Conservation (phyloP, 2,329 filamentous ascomycete species). For the Fusarium redolens region DNA sequence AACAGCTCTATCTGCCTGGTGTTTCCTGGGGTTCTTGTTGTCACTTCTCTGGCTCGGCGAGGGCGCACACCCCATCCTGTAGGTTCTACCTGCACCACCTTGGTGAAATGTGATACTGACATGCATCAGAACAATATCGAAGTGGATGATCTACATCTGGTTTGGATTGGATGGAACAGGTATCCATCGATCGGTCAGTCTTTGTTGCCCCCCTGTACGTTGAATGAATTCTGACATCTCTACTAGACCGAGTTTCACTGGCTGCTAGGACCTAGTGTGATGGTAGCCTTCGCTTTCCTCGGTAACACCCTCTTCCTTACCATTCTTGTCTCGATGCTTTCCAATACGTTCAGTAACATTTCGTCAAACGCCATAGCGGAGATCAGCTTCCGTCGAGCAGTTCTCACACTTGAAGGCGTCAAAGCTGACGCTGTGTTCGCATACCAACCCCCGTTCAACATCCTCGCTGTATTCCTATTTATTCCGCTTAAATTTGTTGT, state of each 20-base stretch:
- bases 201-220: background rate
- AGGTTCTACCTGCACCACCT: constrained; percentile 40
- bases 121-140: constrained; percentile 71
- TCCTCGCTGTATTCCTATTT: constrained; percentile 78
- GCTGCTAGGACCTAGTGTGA: constrained; percentile 81
- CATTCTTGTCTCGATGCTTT: constrained; percentile 87
- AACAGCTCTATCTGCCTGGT: constrained; percentile 81
- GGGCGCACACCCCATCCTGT: constrained; percentile 69
- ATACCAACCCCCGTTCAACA: constrained; percentile 86
- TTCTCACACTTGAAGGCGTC: constrained; percentile 86
- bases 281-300: constrained; percentile 86
- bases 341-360: constrained; percentile 84
- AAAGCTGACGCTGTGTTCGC: constrained; percentile 87
- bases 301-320: constrained; percentile 92
- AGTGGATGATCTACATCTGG: constrained; percentile 96
- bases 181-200: constrained; percentile 65
- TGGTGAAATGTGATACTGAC: constrained; percentile 11
- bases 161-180: constrained; percentile 83
- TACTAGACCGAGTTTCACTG: constrained; percentile 76
- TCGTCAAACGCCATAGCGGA: constrained; percentile 82
- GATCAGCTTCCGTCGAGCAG: constrained; percentile 83
- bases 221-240: constrained; percentile 9
- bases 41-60: constrained; percentile 83
- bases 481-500: constrained; percentile 83
- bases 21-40: constrained; percentile 83